Conservation (phyloP, 2,329 filamentous ascomycete species). For the Xylariaceae sp. region DNA sequence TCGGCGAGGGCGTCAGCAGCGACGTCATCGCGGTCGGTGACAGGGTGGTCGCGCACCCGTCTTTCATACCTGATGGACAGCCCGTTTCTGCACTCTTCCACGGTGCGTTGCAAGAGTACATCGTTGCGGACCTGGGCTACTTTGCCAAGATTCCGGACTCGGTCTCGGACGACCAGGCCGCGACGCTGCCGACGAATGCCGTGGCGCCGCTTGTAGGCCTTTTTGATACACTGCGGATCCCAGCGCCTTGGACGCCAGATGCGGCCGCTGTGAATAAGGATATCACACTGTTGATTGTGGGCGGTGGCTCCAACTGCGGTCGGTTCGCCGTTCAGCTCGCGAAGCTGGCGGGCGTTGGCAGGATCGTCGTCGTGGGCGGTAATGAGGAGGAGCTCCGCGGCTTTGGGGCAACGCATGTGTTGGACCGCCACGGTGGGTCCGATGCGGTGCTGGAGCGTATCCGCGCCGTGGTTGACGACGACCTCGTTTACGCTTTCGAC, state of each 20-base stretch:
- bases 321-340: conserved; percentile 30
- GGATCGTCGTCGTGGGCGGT: conserved; percentile 33
- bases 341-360: conserved; percentile 31
- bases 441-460: conserved; percentile 29
- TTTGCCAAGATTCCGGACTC: conserved; percentile 29
- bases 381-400: conserved; percentile 26
- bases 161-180: conserved; percentile 31
- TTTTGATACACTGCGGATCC: conserved; percentile 28
- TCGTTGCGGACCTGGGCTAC: conserved; percentile 25
- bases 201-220: conserved; percentile 29
- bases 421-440: conserved; percentile 32
- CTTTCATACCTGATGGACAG: conserved; percentile 3
- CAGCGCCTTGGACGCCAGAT: conserved; percentile 21
- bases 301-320: conserved; percentile 31
- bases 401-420: conserved; percentile 36
- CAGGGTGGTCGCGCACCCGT: conserved; percentile 26
- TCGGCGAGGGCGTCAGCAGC: conserved; percentile 20
- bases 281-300: conserved; percentile 26
- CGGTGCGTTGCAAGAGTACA: conserved; percentile 34
- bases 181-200: conserved; percentile 33
- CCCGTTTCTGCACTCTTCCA: too few species aligned
- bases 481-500: conserved; percentile 34
- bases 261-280: conserved; percentile 11
- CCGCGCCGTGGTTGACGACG: conserved; percentile 32
- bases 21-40: conserved; percentile 28